Evolutionary conservation across 1,284 basidiomycete genomes (phyloP).

Genomic region (Irpex lacteus): DNA sequence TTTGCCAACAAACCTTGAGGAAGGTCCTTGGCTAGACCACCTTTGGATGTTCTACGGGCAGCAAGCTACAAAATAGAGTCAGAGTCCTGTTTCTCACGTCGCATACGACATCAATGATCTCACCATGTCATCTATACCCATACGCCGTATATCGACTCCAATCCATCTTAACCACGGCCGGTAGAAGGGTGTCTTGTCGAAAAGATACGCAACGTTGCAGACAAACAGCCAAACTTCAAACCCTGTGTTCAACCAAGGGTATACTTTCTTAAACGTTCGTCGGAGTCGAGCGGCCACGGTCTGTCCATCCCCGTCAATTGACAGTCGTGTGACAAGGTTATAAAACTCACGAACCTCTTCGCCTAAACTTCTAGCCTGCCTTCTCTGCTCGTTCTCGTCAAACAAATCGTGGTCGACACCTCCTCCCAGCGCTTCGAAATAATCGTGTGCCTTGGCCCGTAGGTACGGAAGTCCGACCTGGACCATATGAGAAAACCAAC

Average conservation of each 20-base stretch:
- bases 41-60: slow-evolving; percentile 20
- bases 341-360: slow-evolving; percentile 43
- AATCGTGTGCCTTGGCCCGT: slow-evolving; percentile 85
- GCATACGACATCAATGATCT: slow-evolving; percentile 24
- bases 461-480: slow-evolving; percentile 90
- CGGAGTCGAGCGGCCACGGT: slow-evolving; percentile 47
- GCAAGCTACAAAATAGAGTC: slow-evolving; percentile 25
- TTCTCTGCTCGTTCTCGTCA: slow-evolving; percentile 47
- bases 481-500: background rate
- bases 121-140: slow-evolving; percentile 76
- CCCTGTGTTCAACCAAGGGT: slow-evolving; percentile 78
- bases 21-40: slow-evolving; percentile 22
- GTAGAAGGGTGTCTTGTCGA: slow-evolving; percentile 85
- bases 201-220: slow-evolving; percentile 90
- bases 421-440: slow-evolving; percentile 89
- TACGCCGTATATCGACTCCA: slow-evolving; percentile 77
- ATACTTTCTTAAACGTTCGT: slow-evolving; percentile 63
- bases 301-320: slow-evolving; percentile 25
- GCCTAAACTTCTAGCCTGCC: slow-evolving; percentile 41
- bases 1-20: slow-evolving; percentile 37
- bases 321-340: background rate
- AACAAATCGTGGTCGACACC: slow-evolving; percentile 67
- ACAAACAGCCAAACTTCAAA: slow-evolving; percentile 83
- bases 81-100: slow-evolving; percentile 1
- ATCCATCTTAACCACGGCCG: slow-evolving; percentile 90